phyloP scores from a whole-genome alignment of 23 red algal genomes.

The Cyanidioschyzon merolae region DNA sequence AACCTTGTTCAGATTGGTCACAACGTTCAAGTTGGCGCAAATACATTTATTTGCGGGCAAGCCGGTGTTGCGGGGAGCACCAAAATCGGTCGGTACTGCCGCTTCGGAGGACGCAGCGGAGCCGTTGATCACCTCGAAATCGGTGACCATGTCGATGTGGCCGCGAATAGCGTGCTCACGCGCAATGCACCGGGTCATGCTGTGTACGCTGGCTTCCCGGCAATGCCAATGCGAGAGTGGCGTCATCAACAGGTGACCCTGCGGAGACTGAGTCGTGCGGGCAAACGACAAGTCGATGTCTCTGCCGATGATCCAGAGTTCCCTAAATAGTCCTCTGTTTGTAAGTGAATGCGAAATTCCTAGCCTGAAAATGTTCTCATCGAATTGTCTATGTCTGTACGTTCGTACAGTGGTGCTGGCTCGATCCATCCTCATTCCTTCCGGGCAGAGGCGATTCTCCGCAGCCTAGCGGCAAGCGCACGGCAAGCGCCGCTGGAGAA shows the following conservation, averaged over 20 bases:
- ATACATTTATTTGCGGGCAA: constrained; percentile 32
- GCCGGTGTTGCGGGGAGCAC: constrained; percentile 26
- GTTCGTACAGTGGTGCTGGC: no score
- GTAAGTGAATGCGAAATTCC: no score
- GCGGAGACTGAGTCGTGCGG: background rate
- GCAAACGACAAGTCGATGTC: background rate
- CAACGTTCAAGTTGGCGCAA: constrained; percentile 20
- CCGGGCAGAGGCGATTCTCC: no score
- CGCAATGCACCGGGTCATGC: constrained; percentile 3
- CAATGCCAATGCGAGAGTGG: constrained; percentile 17
- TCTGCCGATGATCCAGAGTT: background rate
- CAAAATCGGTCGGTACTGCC: constrained; percentile 21
- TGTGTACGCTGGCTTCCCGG: constrained; percentile 30
- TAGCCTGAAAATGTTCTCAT: no score
- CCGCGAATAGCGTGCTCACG: constrained; percentile 26
- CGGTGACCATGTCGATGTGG: constrained; percentile 31
- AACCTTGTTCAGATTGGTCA: constrained; percentile 44
- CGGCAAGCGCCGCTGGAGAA: background rate
- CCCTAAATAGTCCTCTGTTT: background rate
- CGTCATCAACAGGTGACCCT: background rate
- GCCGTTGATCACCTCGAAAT: constrained; percentile 20
- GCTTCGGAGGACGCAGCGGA: constrained; percentile 28
- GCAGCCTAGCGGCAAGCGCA: background rate
- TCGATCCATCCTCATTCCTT: no score
- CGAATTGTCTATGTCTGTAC: no score